Evolutionary conservation across 345 rosid species (phyloP), one percentile per base, ranked within the genome.

Genomic region (Clarkia xantiana): DNA sequence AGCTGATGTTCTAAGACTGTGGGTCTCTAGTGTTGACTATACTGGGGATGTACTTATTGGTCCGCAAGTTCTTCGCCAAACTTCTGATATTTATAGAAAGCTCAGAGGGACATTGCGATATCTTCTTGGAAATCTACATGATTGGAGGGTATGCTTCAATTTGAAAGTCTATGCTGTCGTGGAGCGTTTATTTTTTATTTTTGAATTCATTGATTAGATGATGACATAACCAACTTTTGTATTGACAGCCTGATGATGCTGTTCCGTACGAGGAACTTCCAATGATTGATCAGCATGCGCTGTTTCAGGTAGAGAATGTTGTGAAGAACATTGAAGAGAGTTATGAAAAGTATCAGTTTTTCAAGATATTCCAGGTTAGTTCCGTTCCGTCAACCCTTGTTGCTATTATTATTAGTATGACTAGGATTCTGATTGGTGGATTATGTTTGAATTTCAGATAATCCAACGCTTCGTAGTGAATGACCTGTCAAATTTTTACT

Each of bases 1-100:
- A 54, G 94, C 94, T 64, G 97, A 90, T 67, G 86, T 86, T 50
- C 64, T 90, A 63, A 80, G 95, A 44, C 94, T 90, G 43, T 90
- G 97, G 97, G 97, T 90, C 69, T 86, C 94, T 49, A 90, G 97
- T 74, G 97, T 90, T 54, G 94, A 90, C 71, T 90, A 86, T 65
- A 71, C 82, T 1, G 81, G 81, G 23, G 97, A 90, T 77, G 89
- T 81, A 42, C 58, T 86, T 68, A 67, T 90, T 40, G 94, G 95
- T 58, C 77, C 91, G 38, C 95, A 82, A 68, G 59, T 81, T 56
- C 77, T 90, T 52, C 79, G 82, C 16, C 97, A 90, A 76, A 81
- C 79, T 72, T 81, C 97, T 68, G 97, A 90, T 55, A 79, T 83
- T 50, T 83, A 90, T 56, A 74, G 97, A 71, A 86, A 90, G 68